Base-by-base conservation (phyloP, 805 yeast species). In the Candida railenensis region DNA sequence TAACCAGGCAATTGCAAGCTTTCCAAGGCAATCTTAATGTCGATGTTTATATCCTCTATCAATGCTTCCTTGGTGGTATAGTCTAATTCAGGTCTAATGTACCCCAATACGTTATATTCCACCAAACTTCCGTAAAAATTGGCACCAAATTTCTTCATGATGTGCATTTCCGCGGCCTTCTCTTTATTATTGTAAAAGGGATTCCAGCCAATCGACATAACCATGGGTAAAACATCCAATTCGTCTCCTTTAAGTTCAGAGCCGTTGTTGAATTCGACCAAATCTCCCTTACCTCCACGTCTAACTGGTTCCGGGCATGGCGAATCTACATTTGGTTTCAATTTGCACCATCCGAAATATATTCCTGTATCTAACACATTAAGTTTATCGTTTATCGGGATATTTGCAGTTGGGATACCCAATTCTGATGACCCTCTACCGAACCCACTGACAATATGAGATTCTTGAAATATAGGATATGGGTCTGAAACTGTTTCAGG, bases 381-480 rank as follows among this genome's bases (percentile, higher is more conserved):
- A 34, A 79, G 56, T 2, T 63, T 49, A 0, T 80, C 75, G 19
- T 78, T 68, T 3, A 87, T 78, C 1, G 89, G 86, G 3, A 92
- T 79, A 58, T 92, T 92, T 4, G 97, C 98, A 0, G 99, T 94
- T 2, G 99, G 99, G 38, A 90, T 86, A 0, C 98, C 98, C 37
- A 94, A 74, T 54, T 89, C 97, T 0, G 94, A 65, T 0, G 97
- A 89, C 0, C 99, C 99, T 45, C 99, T 77, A 4, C 99, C 99
- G 66, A 89, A 94, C 0, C 99, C 99, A 25, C 91, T 75, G 16
- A 83, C 74, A 22, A 87, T 76, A 22, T 70, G 69, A 12, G 83
- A 68, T 40, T 65, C 62, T 14, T 61, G 65, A 3, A 74, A 66
- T 3, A 74, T 63, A 0, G 77, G 77, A 44, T 76, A 71, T 0